Evolutionary conservation across 2,329 filamentous ascomycete species (phyloP).

Genomic region (Thielaviopsis musarum): DNA sequence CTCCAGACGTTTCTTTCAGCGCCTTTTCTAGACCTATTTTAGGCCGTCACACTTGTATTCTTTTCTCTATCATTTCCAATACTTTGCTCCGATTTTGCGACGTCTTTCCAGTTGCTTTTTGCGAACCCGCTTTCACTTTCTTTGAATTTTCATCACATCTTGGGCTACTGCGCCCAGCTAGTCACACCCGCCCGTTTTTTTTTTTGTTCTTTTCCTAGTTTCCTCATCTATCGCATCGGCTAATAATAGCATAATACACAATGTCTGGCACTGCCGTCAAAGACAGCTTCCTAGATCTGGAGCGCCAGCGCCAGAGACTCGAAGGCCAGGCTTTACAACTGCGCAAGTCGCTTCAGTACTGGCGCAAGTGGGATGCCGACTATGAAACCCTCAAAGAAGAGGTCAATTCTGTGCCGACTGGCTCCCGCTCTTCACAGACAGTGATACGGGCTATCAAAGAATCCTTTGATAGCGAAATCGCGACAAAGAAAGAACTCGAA

Average conservation of each 20-base stretch:
- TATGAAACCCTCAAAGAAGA: slow-evolving; percentile 83
- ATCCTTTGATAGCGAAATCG: slow-evolving; percentile 43
- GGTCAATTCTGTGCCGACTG: slow-evolving; percentile 38
- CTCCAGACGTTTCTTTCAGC: background rate
- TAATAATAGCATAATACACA: background rate
- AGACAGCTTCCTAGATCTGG: slow-evolving; percentile 48
- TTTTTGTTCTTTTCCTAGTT: background rate
- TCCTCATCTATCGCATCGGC: slow-evolving; percentile 20
- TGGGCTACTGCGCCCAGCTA: background rate
- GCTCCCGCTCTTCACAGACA: slow-evolving; percentile 23
- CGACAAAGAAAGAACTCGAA: slow-evolving; percentile 39
- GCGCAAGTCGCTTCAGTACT: slow-evolving; percentile 62
- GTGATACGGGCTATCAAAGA: slow-evolving; percentile 41
- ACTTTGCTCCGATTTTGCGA: too few species aligned
- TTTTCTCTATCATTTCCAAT: too few species aligned
- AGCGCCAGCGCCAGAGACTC: slow-evolving; percentile 57
- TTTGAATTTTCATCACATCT: too few species aligned
- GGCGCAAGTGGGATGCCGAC: slow-evolving; percentile 81
- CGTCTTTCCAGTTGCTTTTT: too few species aligned
- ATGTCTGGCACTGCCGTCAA: slow-evolving; percentile 17
- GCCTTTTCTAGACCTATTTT: background rate
- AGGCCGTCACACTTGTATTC: background rate
- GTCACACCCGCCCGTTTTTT: background rate
- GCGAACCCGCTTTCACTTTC: too few species aligned
- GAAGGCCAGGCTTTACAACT: slow-evolving; percentile 58